Evolutionary conservation across 2,329 filamentous ascomycete species (phyloP).

Genomic region (Cercospora brassicicola): DNA sequence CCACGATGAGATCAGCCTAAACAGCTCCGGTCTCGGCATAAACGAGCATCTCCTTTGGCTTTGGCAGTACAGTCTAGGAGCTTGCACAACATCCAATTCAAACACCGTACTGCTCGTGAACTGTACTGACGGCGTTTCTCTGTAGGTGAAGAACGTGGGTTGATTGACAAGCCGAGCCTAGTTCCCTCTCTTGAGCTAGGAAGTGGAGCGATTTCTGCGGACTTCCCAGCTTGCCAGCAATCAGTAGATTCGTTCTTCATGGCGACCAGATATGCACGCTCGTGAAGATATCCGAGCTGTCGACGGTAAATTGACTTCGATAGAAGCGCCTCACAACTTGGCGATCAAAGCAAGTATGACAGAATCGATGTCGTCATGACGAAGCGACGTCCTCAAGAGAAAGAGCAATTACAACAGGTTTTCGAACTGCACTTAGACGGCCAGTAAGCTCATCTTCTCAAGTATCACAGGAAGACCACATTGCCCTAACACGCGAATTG

Average conservation of each 20-base stretch:
- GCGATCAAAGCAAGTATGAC: background rate
- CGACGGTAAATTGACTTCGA: too few relatives aligned
- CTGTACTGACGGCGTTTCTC: background rate
- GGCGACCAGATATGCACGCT: too few relatives aligned
- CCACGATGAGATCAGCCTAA: background rate
- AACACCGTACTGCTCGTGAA: background rate
- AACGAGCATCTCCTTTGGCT: background rate
- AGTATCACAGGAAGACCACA: too few relatives aligned
- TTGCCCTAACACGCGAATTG: too few relatives aligned
- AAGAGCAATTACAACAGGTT: background rate
- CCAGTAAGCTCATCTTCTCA: too few relatives aligned
- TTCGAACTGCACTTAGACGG: too few relatives aligned
- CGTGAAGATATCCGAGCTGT: too few relatives aligned
- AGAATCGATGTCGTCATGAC: conserved; percentile 14
- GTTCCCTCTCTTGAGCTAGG: too few relatives aligned
- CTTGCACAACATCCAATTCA: background rate
- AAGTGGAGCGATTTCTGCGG: too few relatives aligned
- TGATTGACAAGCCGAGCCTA: background rate
- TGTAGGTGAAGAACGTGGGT: background rate
- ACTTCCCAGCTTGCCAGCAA: too few relatives aligned
- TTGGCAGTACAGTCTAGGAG: background rate
- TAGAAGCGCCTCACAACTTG: background rate
- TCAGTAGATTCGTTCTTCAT: too few relatives aligned
- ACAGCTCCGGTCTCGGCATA: background rate
- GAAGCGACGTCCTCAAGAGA: too few relatives aligned